Evolutionary conservation across 2,329 filamentous ascomycete species (phyloP).

Genomic region (Didymella exigua): DNA sequence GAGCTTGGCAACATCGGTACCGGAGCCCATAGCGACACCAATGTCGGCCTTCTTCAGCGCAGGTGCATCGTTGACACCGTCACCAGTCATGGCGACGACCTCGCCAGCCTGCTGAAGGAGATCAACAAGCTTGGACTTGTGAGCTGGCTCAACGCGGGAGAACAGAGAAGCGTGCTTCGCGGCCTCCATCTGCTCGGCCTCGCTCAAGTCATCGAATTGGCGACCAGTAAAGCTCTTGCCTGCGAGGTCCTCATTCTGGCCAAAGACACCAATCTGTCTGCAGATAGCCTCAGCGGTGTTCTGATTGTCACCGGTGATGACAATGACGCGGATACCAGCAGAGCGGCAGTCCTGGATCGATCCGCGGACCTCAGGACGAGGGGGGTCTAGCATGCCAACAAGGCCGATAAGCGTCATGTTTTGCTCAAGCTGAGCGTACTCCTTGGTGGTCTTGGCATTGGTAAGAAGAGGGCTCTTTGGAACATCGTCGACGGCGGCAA

Average conservation of each 20-base stretch:
- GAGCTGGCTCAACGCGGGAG: conserved; percentile 90
- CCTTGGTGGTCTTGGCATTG: conserved; percentile 77
- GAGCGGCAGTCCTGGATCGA: conserved; percentile 89
- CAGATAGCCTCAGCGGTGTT: conserved; percentile 98
- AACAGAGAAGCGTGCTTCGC: conserved; percentile 88
- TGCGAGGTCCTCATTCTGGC: conserved; percentile 75
- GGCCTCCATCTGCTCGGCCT: conserved; percentile 79
- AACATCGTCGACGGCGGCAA: conserved; percentile 82
- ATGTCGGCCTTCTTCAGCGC: conserved; percentile 99
- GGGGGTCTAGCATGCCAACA: conserved; percentile 95
- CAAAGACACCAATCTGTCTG: conserved; percentile 94
- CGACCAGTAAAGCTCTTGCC: conserved; percentile 96
- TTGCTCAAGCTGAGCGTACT: conserved; percentile 89
- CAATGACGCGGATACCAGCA: conserved; percentile 93
- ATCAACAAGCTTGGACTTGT: conserved; percentile 98
- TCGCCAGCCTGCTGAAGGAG: conserved; percentile 90
- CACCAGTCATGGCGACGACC: conserved; percentile 98
- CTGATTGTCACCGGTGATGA: conserved; percentile 97
- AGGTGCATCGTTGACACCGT: conserved; percentile 97
- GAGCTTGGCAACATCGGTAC: conserved; percentile 94
- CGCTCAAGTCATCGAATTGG: conserved; percentile 85
- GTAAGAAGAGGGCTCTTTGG: conserved; percentile 70
- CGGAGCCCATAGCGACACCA: conserved; percentile 97
- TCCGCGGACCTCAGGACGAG: conserved; percentile 83
- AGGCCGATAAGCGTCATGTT: conserved; percentile 93